Conservation (phyloP, 1,284 basidiomycete species). For the Tilletiopsis washingtonensis region DNA sequence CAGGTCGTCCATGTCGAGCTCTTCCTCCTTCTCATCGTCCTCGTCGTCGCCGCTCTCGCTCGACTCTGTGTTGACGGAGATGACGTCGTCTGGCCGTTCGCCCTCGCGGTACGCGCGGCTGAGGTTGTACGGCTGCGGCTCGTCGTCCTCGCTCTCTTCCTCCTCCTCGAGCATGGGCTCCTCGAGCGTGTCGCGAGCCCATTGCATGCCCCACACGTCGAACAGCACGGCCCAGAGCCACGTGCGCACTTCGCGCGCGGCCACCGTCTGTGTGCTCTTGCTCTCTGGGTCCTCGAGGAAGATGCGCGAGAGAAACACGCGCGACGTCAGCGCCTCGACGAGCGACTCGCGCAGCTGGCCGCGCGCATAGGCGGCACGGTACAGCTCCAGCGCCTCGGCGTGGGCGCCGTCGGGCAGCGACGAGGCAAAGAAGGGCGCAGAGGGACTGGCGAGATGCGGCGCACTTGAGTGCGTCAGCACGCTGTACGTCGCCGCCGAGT, state of each 20-base stretch:
- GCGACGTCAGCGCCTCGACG: slow-evolving; percentile 17
- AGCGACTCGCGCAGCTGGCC: slow-evolving; percentile 16
- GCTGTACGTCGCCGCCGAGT: slow-evolving; percentile 29
- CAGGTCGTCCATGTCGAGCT: slow-evolving; percentile 19
- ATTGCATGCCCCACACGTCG: slow-evolving; percentile 28
- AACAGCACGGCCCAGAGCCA: slow-evolving; percentile 30
- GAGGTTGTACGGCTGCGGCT: not conserved
- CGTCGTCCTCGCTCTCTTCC: slow-evolving; percentile 4
- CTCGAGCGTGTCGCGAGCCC: slow-evolving; percentile 28
- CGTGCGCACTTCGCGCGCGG: slow-evolving; percentile 17
- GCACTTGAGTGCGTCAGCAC: slow-evolving; percentile 18
- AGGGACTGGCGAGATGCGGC: slow-evolving; percentile 16
- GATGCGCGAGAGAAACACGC: slow-evolving; percentile 14
- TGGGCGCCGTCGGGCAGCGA: not conserved
- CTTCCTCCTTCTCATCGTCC: slow-evolving; percentile 11
- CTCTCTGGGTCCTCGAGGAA: slow-evolving; percentile 31
- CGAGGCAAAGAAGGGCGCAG: slow-evolving; percentile 17
- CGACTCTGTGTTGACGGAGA: slow-evolving; percentile 30
- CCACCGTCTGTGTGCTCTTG: slow-evolving; percentile 16
- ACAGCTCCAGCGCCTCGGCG: slow-evolving; percentile 5
- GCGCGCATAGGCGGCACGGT: slow-evolving; percentile 15
- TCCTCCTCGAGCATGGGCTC: slow-evolving; percentile 14
- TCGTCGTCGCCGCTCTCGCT: slow-evolving; percentile 2
- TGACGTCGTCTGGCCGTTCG: slow-evolving; percentile 26
- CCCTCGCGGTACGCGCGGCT: slow-evolving; percentile 3